Conservation (phyloP, 75 land plant genomes). For the Picea sitchensis region DNA sequence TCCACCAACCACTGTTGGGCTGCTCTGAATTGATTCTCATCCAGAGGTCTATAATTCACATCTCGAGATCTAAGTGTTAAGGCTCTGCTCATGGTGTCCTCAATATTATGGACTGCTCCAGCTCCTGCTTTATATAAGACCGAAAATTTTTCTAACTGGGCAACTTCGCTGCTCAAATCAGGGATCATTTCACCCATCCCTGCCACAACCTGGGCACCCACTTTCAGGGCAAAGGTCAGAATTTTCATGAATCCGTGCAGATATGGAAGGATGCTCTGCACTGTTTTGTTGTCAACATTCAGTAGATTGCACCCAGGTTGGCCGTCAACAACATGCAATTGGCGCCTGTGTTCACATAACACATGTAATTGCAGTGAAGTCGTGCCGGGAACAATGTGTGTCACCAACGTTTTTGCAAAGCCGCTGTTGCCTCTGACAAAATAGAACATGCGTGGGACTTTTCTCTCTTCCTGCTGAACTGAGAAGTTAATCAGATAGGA, state of each 20-base stretch:
- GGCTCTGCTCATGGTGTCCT: background rate
- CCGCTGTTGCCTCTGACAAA: conserved; percentile 38
- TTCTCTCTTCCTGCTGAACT: conserved; percentile 53
- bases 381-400: conserved; percentile 58
- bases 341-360: conserved; percentile 62
- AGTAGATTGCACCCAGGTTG: conserved; percentile 66
- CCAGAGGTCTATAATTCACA: conserved; percentile 11
- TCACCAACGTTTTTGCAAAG: conserved; percentile 44
- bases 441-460: conserved; percentile 72
- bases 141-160: conserved; percentile 37
- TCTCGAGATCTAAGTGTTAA: background rate
- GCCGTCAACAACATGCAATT: conserved; percentile 72
- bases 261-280: conserved; percentile 51
- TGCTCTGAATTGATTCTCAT: conserved; percentile 29
- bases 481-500: conserved; percentile 56
- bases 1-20: conserved; percentile 79
- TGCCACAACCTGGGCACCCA: conserved; percentile 62
- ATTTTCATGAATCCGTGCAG: conserved; percentile 57
- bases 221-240: conserved; percentile 56
- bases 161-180: conserved; percentile 59
- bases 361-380: conserved; percentile 61
- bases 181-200: conserved; percentile 74
- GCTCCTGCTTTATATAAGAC: conserved; percentile 30
- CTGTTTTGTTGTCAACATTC: conserved; percentile 51
- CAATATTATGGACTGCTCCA: conserved; percentile 14